Percentiles rank a stretch among this genome's conserved stretches.
These are phyloP conservation scores for Cladosporium sp. DNA, from an alignment of 2,329 filamentous ascomycete genomes.

Conservation along the genomic window DNA sequence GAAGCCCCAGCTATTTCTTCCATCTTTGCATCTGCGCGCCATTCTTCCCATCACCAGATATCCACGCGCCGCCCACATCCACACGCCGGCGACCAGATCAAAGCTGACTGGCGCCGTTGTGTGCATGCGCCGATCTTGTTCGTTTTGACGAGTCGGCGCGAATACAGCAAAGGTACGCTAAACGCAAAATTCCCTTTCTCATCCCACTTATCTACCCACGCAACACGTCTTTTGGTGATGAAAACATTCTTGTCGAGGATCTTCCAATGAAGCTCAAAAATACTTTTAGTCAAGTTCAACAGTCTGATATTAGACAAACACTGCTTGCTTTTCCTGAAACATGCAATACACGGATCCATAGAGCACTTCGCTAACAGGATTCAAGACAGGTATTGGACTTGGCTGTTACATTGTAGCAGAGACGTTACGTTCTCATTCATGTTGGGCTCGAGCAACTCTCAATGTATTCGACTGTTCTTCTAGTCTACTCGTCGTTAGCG, in stretches of 20 bases:
- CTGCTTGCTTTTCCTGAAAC: background rate
- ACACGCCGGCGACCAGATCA: background rate
- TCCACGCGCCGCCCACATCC: background rate
- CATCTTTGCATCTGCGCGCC: background rate
- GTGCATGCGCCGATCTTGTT: background rate
- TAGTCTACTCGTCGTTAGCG: background rate
- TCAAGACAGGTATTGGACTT: background rate
- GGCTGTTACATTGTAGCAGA: background rate
- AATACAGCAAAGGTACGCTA: conserved; percentile 8
- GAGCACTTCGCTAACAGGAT: background rate
- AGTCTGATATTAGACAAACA: conserved; percentile 46
- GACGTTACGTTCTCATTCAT: too few species aligned
- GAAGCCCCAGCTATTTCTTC: background rate
- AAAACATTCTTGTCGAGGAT: conserved; percentile 40
- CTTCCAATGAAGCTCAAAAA: conserved; percentile 38
- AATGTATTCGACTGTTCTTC: background rate
- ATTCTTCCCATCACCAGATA: background rate
- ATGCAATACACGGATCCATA: background rate
- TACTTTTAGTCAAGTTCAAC: conserved; percentile 53
- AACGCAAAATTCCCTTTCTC: background rate
- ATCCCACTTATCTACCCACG: background rate
- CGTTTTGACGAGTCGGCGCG: background rate
- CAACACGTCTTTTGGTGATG: conserved; percentile 30
- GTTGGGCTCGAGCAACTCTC: background rate
- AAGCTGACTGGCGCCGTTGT: background rate